Base-by-base conservation (phyloP, 139 green algal genomes). In the Edaphochlamys debaryana region DNA sequence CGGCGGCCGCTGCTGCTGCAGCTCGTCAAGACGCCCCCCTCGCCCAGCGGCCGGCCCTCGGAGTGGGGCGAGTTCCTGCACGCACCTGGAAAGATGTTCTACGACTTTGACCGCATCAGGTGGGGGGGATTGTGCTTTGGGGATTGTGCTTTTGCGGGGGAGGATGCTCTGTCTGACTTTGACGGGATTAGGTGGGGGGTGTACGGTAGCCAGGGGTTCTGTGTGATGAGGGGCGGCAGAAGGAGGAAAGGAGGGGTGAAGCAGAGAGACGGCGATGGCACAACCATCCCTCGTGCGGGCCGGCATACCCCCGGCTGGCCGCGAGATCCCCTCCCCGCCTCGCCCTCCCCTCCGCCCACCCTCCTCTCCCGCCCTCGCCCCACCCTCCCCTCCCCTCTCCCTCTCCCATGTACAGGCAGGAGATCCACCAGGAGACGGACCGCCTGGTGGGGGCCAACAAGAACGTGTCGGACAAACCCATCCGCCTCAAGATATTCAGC, bases 31-130 rank as follows among this genome's bases (percentile, higher is more conserved):
- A 90, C 86, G 22, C 52, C 81, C 13, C 36, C 72, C 36, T 9
- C 45, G 7, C 15, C 48, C 75, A 30, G 25, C 34, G 66, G 72
- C 86, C 78, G 52, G 66, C 80, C n/a, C 52, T n/a, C 45, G 23
- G 96, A 99, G 79, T 99, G 94, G 93, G 97, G 94, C 29, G 97
- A 99, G 90, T 99, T 99, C 86, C 89, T 99, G 67, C 97, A 99
- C 73, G 50, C 85, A 5, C 96, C 94, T 19, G 94, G 93, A 27
- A 96, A 96, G 73, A 86, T 92, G 23, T 99, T 99, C 80, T 90
- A 91, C 36, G 96, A 99, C 72, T 99, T 99, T 88, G 90, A 95
- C 2, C 79, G 84, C 34, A 97, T 99, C 50, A 83, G 86, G 83
- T 84, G 67, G 38, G 71, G 48, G 19, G n/a, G n/a, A n/a, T n/a